phyloP scores from a whole-genome alignment of 1,284 basidiomycete genomes.

The Heterobasidion occidentale region DNA sequence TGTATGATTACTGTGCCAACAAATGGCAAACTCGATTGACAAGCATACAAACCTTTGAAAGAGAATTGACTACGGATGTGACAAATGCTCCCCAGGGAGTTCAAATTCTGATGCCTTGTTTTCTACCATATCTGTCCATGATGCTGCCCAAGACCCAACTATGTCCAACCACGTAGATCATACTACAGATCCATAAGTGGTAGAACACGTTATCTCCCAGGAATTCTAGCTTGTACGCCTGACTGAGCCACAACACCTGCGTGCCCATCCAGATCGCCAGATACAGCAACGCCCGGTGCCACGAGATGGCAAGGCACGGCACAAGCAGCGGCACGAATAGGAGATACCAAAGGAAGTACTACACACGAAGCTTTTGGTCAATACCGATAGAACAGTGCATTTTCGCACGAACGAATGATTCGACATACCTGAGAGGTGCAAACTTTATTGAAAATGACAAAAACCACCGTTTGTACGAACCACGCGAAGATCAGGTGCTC shows the following conservation, averaged over 20 bases:
- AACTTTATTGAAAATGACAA: constrained; percentile 97
- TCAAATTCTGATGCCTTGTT: neutral
- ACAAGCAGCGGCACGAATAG: constrained; percentile 83
- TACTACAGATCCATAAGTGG: constrained; percentile 70
- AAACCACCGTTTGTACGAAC: constrained; percentile 87
- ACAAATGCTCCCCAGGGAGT: no score
- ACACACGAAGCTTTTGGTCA: neutral
- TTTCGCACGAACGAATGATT: neutral
- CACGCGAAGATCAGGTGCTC: constrained; percentile 71
- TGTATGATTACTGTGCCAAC: neutral
- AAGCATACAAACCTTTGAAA: no score
- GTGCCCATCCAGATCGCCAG: constrained; percentile 66
- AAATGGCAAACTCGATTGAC: no score
- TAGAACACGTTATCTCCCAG: constrained; percentile 68
- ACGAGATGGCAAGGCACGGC: constrained; percentile 52
- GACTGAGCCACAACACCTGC: constrained; percentile 80
- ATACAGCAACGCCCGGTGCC: constrained; percentile 31
- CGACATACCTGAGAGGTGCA: constrained; percentile 84
- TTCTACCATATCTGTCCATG: constrained; percentile 38
- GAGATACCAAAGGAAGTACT: constrained; percentile 99
- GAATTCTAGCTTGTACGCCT: constrained; percentile 88
- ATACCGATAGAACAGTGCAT: neutral
- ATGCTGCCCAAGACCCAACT: constrained; percentile 67
- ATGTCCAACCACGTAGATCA: constrained; percentile 70
- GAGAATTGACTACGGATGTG: no score